Base-by-base conservation (phyloP, 1,139 yeast species). In the Chernovozyma sophiae-reginae region DNA sequence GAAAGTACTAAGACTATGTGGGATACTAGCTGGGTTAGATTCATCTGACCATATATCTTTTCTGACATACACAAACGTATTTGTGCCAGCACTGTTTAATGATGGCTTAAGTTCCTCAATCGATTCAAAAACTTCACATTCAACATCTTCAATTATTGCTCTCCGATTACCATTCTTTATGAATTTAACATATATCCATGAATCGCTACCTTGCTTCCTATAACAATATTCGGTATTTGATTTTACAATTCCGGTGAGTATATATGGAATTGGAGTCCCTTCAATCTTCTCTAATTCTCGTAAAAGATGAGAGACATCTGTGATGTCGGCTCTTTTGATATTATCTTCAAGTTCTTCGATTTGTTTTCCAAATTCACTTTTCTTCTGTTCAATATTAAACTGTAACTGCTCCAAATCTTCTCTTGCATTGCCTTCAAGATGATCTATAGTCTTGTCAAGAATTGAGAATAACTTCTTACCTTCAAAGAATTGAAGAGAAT, bases 401-500 rank as follows among this genome's bases (percentile, higher is more conserved):
- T 47, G 44, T 22, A 66, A 44, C 5, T 45, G 44, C 35, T 39
- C 36, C 18, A 67, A 45, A 37, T 64, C 65, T 4, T 49, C 48
- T n/a, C 49, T 44, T 2, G 58, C 52, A 35, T 33, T 11, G 34
- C 35, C 25, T 35, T 43, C 22, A 61, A 44, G 37, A 55, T 50
- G 12, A 6, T 35, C 35, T 4, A 53, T 48, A 2, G 62, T 43
- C 7, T 47, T 48, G 17, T 49, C 48, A 24, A 66, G 43, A 13
- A 66, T 44, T 4, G 47, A 45, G 26, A 51, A 54, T 22, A 66
- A 51, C 22, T 52, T 53, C 43, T 65, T 65, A 1, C 72, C 72
- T 43, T 63, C 70, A 42, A 64, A 65, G 10, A 67, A 58, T 36
- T 52, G 63, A 36, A 56, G 46, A 5, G 49, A 45, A 59, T 65